phyloP scores from a whole-genome alignment of 1,139 yeast species.

The Kluyveromyces sp. region DNA sequence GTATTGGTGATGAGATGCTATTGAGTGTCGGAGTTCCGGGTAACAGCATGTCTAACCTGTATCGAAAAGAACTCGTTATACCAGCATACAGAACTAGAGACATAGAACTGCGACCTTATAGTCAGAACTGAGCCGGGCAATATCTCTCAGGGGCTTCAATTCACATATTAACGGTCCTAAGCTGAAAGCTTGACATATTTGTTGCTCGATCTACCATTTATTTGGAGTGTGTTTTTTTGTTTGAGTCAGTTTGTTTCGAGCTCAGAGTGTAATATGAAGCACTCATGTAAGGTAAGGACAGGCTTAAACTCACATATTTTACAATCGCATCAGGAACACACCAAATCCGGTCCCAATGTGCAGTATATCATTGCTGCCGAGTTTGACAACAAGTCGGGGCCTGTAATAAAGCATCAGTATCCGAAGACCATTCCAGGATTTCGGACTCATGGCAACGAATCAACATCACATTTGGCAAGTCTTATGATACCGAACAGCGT shows the following conservation, averaged over 20 bases:
- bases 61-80: neutral
- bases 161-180: no score
- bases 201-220: no score
- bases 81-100: no score
- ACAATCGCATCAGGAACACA: conserved; percentile 10
- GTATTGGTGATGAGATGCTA: neutral
- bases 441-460: conserved; percentile 8
- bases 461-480: conserved; percentile 21
- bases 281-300: conserved; percentile 9
- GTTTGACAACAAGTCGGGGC: conserved; percentile 29
- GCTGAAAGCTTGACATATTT: no score
- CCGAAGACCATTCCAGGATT: conserved; percentile 25
- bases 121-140: no score
- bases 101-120: no score
- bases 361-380: conserved; percentile 26
- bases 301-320: conserved; percentile 11
- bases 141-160: no score
- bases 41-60: neutral
- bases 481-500: conserved; percentile 28
- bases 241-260: no score
- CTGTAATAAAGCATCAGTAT: conserved; percentile 22
- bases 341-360: conserved; percentile 13
- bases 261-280: conserved; percentile 10
- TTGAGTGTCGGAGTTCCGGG: neutral
- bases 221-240: no score